Percentiles rank a stretch among this genome's conserved stretches.
Conservation (phyloP, 2,329 filamentous ascomycete species). For the Alternaria angustiovoidea region DNA sequence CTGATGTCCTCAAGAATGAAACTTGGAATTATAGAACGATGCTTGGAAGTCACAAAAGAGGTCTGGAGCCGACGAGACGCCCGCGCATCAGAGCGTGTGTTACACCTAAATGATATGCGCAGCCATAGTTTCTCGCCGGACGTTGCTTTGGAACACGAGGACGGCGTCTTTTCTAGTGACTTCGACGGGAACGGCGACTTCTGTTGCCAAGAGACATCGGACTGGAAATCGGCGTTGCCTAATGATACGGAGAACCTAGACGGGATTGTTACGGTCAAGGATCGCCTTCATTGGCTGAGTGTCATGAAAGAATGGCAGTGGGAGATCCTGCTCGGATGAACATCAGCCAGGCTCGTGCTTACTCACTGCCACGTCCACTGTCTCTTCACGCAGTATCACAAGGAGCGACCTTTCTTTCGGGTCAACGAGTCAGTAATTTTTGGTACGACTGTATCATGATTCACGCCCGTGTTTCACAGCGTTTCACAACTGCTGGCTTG, state of each 20-base stretch:
- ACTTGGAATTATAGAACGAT: conserved; percentile 73
- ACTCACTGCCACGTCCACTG: not conserved
- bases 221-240: conserved; percentile 4
- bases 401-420: not conserved
- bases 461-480: not conserved
- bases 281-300: conserved; percentile 72
- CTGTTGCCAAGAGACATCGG: conserved; percentile 22
- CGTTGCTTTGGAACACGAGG: conserved; percentile 33
- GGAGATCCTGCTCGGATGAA: conserved; percentile 57
- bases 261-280: conserved; percentile 69
- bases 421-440: not conserved
- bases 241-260: conserved; percentile 56
- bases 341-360: not conserved
- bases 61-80: conserved; percentile 71
- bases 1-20: conserved; percentile 68
- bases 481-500: not conserved
- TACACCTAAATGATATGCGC: conserved; percentile 4
- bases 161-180: conserved; percentile 30
- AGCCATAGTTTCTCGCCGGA: conserved; percentile 18
- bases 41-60: conserved; percentile 69
- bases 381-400: not conserved
- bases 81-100: conserved; percentile 50
- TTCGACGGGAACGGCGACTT: conserved; percentile 27
- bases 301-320: conserved; percentile 78
- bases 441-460: conserved; percentile 6